A percentile compares a stretch with the other conserved stretches of the same genome.
Conservation (phyloP, 2,329 filamentous ascomycete species). For the Lomentospora prolificans region DNA sequence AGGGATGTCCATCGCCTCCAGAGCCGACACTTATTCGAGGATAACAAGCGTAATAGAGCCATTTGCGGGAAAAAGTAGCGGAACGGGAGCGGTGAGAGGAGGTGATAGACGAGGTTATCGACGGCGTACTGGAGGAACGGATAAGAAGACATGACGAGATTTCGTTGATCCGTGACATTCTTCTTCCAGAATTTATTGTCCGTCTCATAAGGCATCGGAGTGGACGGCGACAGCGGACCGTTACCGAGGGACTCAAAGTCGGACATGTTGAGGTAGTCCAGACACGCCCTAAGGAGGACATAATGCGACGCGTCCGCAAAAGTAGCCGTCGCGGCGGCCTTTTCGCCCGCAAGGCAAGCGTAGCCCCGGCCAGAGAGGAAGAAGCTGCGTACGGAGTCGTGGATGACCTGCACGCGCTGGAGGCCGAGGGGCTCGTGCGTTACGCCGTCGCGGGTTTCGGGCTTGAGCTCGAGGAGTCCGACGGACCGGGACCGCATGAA, state of each 20-base stretch:
- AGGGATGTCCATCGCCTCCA: constrained; percentile 23
- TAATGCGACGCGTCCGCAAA: constrained; percentile 21
- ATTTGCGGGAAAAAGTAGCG: constrained; percentile 23
- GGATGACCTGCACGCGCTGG: constrained; percentile 20
- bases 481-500: constrained; percentile 22
- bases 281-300: constrained; percentile 20
- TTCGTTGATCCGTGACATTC: constrained; percentile 16
- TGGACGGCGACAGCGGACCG: background rate
- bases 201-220: background rate
- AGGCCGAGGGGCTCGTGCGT: constrained; percentile 17
- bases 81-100: constrained; percentile 19
- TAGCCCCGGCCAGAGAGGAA: constrained; percentile 23
- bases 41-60: constrained; percentile 16
- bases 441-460: constrained; percentile 13
- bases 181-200: constrained; percentile 11
- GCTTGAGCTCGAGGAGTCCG: constrained; percentile 20
- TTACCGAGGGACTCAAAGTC: constrained; percentile 22
- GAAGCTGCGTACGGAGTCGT: constrained; percentile 22
- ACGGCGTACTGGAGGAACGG: constrained; percentile 23
- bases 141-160: constrained; percentile 19
- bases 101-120: constrained; percentile 21
- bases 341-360: constrained; percentile 15
- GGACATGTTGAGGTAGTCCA: constrained; percentile 22
- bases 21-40: constrained; percentile 18
- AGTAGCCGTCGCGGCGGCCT: constrained; percentile 9